phyloP scores from a whole-genome alignment of 2,329 filamentous ascomycete species.

The Penicillium psychrosexuale region DNA sequence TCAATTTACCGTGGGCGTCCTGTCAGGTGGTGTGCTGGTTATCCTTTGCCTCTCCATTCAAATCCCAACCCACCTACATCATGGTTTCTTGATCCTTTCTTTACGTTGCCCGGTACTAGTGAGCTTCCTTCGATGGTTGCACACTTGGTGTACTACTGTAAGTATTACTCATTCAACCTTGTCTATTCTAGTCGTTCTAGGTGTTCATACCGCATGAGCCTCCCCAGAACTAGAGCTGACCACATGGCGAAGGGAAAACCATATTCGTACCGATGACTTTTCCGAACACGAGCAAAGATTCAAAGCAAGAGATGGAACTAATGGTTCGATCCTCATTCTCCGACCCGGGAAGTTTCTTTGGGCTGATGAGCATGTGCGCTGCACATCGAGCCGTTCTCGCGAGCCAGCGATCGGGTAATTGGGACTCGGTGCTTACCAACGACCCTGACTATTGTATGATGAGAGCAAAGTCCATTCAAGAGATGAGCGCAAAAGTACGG shows the following conservation, averaged over 20 bases:
- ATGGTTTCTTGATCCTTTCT: slow-evolving; percentile 37
- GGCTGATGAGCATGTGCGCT: slow-evolving; percentile 40
- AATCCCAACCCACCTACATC: slow-evolving; percentile 21
- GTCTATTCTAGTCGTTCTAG: background rate
- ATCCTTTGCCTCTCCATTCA: slow-evolving; percentile 15
- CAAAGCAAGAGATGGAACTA: slow-evolving; percentile 25
- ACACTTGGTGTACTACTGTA: slow-evolving; percentile 35
- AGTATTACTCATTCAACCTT: slow-evolving; percentile 9
- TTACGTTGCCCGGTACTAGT: slow-evolving; percentile 29
- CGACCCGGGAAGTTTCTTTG: slow-evolving; percentile 39
- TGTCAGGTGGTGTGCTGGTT: slow-evolving; percentile 17
- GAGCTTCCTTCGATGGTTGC: slow-evolving; percentile 28
- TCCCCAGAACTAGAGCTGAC: slow-evolving; percentile 14
- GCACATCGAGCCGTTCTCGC: slow-evolving; percentile 38
- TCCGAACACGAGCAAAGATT: slow-evolving; percentile 30
- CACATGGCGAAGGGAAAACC: slow-evolving; percentile 26
- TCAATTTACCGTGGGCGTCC: slow-evolving; percentile 16
- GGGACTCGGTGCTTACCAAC: slow-evolving; percentile 20
- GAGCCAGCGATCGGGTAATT: slow-evolving; percentile 24
- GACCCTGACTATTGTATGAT: slow-evolving; percentile 41
- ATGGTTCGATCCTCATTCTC: slow-evolving; percentile 35
- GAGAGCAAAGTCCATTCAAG: slow-evolving; percentile 36
- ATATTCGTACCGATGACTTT: slow-evolving; percentile 42
- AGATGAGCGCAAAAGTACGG: slow-evolving; percentile 33
- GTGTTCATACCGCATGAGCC: background rate